A percentile compares a stretch with the other conserved stretches of the same genome.
Conservation (phyloP, 2,329 filamentous ascomycete species). For the Alternaria tenuissima region DNA sequence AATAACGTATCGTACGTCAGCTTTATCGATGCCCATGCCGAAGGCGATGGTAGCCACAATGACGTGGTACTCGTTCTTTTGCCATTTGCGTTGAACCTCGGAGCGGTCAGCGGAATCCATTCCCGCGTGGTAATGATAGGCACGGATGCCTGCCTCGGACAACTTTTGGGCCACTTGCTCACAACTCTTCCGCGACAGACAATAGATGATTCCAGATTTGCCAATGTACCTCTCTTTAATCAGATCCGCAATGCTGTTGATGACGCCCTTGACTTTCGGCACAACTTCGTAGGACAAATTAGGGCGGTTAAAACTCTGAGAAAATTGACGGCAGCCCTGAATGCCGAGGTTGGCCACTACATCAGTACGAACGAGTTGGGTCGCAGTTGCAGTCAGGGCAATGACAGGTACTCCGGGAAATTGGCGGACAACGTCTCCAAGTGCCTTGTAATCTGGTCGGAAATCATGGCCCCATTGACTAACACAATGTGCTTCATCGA, state of each 20-base stretch:
- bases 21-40: slow-evolving; percentile 99
- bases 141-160: slow-evolving; percentile 70
- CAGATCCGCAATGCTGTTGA: slow-evolving; percentile 66
- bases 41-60: slow-evolving; percentile 99
- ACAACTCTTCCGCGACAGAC: slow-evolving; percentile 82
- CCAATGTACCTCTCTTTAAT: slow-evolving; percentile 75
- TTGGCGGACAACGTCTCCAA: slow-evolving; percentile 75
- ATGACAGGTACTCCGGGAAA: slow-evolving; percentile 88
- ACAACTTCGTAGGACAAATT: slow-evolving; percentile 91
- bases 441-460: slow-evolving; percentile 89
- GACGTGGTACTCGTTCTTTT: slow-evolving; percentile 78
- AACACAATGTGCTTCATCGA: slow-evolving; percentile 99
- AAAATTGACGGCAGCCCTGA: slow-evolving; percentile 77
- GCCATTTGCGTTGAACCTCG: slow-evolving; percentile 81
- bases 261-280: slow-evolving; percentile 69
- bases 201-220: slow-evolving; percentile 92
- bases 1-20: slow-evolving; percentile 94
- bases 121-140: slow-evolving; percentile 85
- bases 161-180: slow-evolving; percentile 81
- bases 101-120: slow-evolving; percentile 74
- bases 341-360: slow-evolving; percentile 93
- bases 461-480: slow-evolving; percentile 99
- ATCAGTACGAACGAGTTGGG: slow-evolving; percentile 89
- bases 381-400: slow-evolving; percentile 94
- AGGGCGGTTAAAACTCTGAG: slow-evolving; percentile 95